phyloP scores from a whole-genome alignment of 768 basidiomycete genomes.

The Rhodotorula sphaerocarpa region DNA sequence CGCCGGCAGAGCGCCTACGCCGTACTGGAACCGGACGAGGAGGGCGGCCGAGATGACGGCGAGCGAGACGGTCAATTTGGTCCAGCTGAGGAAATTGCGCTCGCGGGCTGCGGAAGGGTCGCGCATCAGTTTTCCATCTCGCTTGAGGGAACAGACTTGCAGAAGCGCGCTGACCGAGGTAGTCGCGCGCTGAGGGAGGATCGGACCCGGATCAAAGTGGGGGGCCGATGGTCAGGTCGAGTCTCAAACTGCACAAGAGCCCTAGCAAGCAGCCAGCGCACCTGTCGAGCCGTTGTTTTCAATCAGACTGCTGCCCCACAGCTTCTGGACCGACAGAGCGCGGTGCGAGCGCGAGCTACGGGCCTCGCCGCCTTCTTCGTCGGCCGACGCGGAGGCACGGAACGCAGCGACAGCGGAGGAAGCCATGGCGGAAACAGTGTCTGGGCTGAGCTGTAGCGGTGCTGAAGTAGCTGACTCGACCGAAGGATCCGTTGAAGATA shows the following conservation, averaged over 20 bases:
- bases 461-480: too few species aligned
- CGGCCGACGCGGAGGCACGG: not conserved
- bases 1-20: not conserved
- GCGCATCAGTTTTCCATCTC: too few species aligned
- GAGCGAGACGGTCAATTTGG: conserved; percentile 22
- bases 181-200: conserved; percentile 21
- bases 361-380: not conserved
- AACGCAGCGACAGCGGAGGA: too few species aligned
- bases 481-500: too few species aligned
- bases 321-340: not conserved
- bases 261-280: too few species aligned
- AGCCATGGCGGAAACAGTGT: too few species aligned
- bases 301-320: not conserved
- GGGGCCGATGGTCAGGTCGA: too few species aligned
- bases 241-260: too few species aligned
- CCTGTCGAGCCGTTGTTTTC: conserved; percentile 24
- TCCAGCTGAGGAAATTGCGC: conserved; percentile 29
- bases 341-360: not conserved
- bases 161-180: conserved; percentile 17
- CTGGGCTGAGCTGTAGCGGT: too few species aligned
- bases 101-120: conserved; percentile 20
- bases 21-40: conserved; percentile 31
- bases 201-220: too few species aligned
- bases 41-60: conserved; percentile 20
- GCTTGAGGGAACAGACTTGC: too few species aligned